Base-by-base conservation (phyloP, 2,329 filamentous ascomycete species). In the Lasiodiplodia hormozganensis region DNA sequence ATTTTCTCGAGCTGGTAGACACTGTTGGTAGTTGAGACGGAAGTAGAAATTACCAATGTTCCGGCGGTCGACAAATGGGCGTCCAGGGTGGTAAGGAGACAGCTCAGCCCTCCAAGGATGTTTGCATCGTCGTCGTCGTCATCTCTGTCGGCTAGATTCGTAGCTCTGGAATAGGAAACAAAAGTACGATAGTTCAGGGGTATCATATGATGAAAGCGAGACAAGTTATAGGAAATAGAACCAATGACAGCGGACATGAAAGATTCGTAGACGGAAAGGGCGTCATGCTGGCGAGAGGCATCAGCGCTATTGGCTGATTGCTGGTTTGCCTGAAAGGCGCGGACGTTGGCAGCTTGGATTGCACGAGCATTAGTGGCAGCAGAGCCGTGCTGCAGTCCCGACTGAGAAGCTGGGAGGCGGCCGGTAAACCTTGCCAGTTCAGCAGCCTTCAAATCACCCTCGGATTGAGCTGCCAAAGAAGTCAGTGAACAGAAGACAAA, bases 131-230 rank as follows among this genome's bases (percentile, higher is more conserved):
- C 54, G 12, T 62, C 66, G 60, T 70, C 36, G 10, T 70, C 69
- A 60, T 64, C 28, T 4, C 67, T 66, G 14, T 69, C 68, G 28
- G 69, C 14, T 8, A 71, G 56, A 49, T 70, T 62, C 25, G 56
- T 68, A 52, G 53, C n/a, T 65, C 64, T 43, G 38, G 74, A 71
- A 64, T 72, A 74, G 47, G 77, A 76, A 52, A 77, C 62, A 47
- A 81, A 77, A 56, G 78, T 80, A 51, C 79, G 75, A 68, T 75
- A 77, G 68, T 80, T 80, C 51, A 81, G 71, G 28, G 77, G 75
- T 68, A 77, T 71, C 28, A 75, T 73, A 36, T 72, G 70, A 57
- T 76, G 73, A 66, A 78, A 72, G 68, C 72, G 75, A 68, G 77
- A 76, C 53, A 80, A 69, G 56, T 72, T 68, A 51, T 75, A 79